Evolutionary conservation across 1,139 yeast genomes (phyloP), one percentile per base, ranked within the genome.

Genomic region (Hemisphaericaspora xylofermentans): DNA sequence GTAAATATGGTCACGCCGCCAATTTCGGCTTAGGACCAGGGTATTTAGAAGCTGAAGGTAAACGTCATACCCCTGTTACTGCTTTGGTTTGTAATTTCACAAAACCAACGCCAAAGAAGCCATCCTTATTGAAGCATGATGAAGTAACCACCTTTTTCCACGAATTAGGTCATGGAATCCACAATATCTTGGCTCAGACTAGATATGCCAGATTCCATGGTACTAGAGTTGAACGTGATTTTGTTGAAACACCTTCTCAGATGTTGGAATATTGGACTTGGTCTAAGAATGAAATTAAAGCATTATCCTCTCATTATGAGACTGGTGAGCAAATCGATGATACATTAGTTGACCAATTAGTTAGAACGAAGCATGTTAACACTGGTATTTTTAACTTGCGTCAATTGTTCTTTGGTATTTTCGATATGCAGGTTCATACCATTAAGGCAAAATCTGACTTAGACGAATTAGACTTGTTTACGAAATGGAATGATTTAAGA

Each of bases 241-340:
- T 87, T 63, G 95, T 87, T 38, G 95, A 88, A 61, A 88, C 93
- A 33, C 95, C 95, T 19, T 86, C 95, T 1, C 95, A 88, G 64
- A 80, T 88, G 84, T 71, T 88, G 51, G 96, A 88, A 61, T 85
- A 81, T 63, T 88, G 95, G 89, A 83, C 91, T 28, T 88, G 95
- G 95, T 76, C 83, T 41, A 74, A 72, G 44, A 64, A 73, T 33
- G 83, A 82, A 60, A 67, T 88, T 48, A 74, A 70, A 51, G 57
- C 61, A 10, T 64, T 88, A 38, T 82, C 93, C 0, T 70, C 76
- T 18, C 95, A 88, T 60, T 86, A 84, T 57, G 66, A 75, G 47
- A 71, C 83, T 3, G 79, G 80, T 21, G 78, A 77, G 53, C 70
- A 76, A 17, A 74, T 88, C 35, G 72, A 76, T 29, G 83, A 81